These are phyloP conservation scores for Aspergillus floridensis DNA, from an alignment of 2,329 filamentous ascomycete genomes.

Conservation along the genomic window DNA sequence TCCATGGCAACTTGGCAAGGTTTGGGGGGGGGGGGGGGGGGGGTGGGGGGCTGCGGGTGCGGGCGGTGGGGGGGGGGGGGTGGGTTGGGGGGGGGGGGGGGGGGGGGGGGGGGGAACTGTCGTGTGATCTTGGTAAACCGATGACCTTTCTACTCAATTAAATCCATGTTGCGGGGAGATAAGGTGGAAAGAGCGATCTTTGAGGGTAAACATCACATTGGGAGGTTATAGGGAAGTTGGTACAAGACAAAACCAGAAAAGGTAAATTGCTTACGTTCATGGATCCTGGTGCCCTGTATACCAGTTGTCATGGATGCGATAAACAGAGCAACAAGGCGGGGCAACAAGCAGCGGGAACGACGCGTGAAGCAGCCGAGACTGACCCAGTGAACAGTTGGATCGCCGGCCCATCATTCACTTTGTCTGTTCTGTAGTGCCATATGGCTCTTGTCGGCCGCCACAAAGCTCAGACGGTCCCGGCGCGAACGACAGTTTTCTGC, in stretches of 20 bases:
- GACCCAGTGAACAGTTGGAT: neutral
- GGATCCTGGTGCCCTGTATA: neutral
- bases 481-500: conserved; percentile 23
- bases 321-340: neutral
- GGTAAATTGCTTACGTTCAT: neutral
- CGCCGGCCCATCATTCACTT: neutral
- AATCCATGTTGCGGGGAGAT: neutral
- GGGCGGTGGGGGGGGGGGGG: no score
- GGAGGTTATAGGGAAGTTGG: neutral
- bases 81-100: no score
- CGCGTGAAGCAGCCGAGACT: neutral
- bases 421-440: neutral
- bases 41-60: no score
- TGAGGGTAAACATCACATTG: neutral
- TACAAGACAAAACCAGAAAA: neutral
- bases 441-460: neutral
- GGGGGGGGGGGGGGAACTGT: no score
- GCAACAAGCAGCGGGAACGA: neutral
- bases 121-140: neutral
- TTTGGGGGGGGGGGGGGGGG: no score
- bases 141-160: neutral
- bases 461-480: neutral
- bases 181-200: neutral
- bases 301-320: neutral
- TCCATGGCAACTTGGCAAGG: conserved; percentile 15